Evolutionary conservation across 116 monocot genomes (phyloP), one percentile per base, ranked within the genome.

Genomic region (Phalaenopsis hybrid): DNA sequence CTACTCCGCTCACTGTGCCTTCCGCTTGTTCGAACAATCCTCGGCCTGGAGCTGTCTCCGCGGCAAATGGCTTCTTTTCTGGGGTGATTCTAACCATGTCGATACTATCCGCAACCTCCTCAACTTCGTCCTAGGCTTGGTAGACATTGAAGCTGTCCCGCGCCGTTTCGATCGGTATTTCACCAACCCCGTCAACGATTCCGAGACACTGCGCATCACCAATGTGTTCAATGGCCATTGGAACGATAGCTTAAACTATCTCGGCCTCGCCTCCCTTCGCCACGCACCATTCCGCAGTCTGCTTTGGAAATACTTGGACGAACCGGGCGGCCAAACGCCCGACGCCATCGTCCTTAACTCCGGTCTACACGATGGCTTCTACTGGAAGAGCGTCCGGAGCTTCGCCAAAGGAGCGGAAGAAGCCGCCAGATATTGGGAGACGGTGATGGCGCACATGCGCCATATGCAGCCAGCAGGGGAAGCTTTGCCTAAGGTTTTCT

Each of bases 41-140:
- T 21, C 75, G 4, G 96, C 96, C 16, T 96, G 94, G 96, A 50
- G 75, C 59, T 91, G 92, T 85, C 89, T 96, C 21, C 28, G 61
- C 17, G 69, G 79, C 81, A 83, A 84, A 59, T 94, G 96, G 96
- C 80, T 96, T 81, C 94, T 94, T 87, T 96, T 96, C 74, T 96
- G 96, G 96, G 96, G 96, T 52, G 96, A 96, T 79, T 96, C 96
- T 43, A 96, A 96, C 74, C 96, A 96, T 78, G 96, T 94, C 15
- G 96, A 96, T 81, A 94, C 96, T 45, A 84, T 96, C 61, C 83
- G 96, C 57, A 96, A 96, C 78, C 50, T 96, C 25, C 88, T 96
- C 41, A 87, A 78, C 48, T 92, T 96, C 78, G 89, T 92, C 10
- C 88, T 96, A 31, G 91, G 89, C 2, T 74, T 85, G 7, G 12